Evolutionary conservation across 345 rosid species (phyloP), one percentile per base, ranked within the genome.

Genomic region (Turnera subulata): DNA sequence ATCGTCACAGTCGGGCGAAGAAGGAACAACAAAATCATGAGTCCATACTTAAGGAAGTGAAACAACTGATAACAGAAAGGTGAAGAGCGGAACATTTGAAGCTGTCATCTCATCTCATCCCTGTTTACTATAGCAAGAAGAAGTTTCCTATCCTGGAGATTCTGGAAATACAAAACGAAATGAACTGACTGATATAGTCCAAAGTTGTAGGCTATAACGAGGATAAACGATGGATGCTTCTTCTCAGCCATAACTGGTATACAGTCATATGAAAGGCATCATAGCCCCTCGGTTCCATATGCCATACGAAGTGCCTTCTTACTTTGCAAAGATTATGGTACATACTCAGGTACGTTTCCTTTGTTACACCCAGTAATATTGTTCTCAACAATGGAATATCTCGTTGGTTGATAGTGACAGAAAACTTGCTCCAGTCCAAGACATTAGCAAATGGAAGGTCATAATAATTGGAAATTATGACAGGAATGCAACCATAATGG

Each of bases 261-360:
- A 75, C 77, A 62, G 73, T 80, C 84, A 80, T 80, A 56, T 76
- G 53, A 42, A 80, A 71, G 38, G 81, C 60, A 61, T 80, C 77
- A 15, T 65, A 76, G 57, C 59, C 81, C 21, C 47, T 52, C 0
- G 77, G 79, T 14, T 46, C 68, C 17, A 49, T 14, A 44, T 76
- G 79, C 84, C 84, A 80, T 25, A 47, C 58, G 48, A 80, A 80
- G 54, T 76, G 81, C 51, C 58, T 62, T 48, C 73, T 57, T 11
- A 73, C 61, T 9, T 56, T 71, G 55, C 60, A 53, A 4, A 80
- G 67, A 52, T 76, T 65, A 24, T 37, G 66, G 61, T 67, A 71
- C 81, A 76, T 69, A 20, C 23, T 58, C 37, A 46, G 42, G 53
- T 76, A 66, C 44, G 16, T 48, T 43, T 64, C 19, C 32, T 15